phyloP scores from a whole-genome alignment of 305 asterid genomes.

The Rubia tinctorum region DNA sequence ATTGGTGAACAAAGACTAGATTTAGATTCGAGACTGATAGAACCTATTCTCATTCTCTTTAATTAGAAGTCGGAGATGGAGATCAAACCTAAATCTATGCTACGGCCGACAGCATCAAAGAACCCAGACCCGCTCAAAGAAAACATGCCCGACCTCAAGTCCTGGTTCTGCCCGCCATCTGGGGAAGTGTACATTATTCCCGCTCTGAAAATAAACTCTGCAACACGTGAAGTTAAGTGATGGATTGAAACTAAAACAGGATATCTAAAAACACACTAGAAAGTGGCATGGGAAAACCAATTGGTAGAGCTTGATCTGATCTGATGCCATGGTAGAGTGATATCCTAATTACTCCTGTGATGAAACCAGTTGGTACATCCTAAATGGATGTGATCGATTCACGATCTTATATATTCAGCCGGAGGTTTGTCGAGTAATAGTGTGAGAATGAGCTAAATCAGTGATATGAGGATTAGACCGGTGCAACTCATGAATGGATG shows the following conservation, averaged over 20 bases:
- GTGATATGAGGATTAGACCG: neutral
- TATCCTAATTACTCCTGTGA: no score
- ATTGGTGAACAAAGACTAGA: no score
- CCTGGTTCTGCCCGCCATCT: slow-evolving; percentile 41
- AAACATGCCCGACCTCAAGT: slow-evolving; percentile 62
- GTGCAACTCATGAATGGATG: neutral
- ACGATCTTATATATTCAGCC: no score
- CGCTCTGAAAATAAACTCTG: slow-evolving; percentile 83
- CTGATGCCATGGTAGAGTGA: no score
- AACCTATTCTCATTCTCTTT: no score
- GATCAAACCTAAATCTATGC: slow-evolving; percentile 73
- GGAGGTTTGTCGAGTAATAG: no score
- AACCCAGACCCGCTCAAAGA: slow-evolving; percentile 74
- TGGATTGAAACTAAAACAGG: slow-evolving; percentile 23
- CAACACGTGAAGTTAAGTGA: slow-evolving; percentile 54
- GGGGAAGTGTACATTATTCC: slow-evolving; percentile 82
- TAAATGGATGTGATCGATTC: no score
- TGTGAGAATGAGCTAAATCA: no score
- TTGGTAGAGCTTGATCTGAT: no score
- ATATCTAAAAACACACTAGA: neutral
- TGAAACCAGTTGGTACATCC: no score
- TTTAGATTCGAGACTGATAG: no score
- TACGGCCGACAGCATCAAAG: slow-evolving; percentile 83
- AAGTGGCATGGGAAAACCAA: no score
- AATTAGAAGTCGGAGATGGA: neutral